Percentiles rank a stretch among this genome's conserved stretches.
phyloP scores from a whole-genome alignment of 2,329 filamentous ascomycete genomes.

The Claviceps purpurea region DNA sequence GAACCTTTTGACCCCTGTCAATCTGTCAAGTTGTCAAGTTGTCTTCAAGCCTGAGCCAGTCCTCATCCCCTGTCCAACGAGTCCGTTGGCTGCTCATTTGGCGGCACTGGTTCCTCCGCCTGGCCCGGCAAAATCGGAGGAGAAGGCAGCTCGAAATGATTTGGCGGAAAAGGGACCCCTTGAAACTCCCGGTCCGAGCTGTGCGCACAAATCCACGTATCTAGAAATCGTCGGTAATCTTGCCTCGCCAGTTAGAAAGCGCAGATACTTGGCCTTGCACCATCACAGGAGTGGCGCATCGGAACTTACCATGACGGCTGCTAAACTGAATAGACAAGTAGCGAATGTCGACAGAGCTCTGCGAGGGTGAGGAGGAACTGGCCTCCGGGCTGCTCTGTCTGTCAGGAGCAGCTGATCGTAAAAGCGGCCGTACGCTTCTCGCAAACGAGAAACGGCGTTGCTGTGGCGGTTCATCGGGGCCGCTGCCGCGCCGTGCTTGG shows the following conservation, averaged over 20 bases:
- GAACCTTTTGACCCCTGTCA: too few relatives aligned
- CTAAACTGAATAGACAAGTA: slow-evolving; percentile 38
- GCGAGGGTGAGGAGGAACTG: slow-evolving; percentile 9
- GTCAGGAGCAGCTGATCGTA: slow-evolving; percentile 17
- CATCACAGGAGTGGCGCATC: neutral
- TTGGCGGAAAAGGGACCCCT: slow-evolving; percentile 30
- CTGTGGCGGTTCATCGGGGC: slow-evolving; percentile 21
- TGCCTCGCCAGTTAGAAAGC: slow-evolving; percentile 1
- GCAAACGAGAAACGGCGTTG: slow-evolving; percentile 30
- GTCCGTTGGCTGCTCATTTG: slow-evolving; percentile 2
- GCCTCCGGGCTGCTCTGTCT: slow-evolving; percentile 11
- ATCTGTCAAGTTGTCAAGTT: too few relatives aligned
- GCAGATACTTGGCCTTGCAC: neutral
- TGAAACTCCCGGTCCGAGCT: slow-evolving; percentile 32
- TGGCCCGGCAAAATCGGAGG: slow-evolving; percentile 27
- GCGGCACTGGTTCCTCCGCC: slow-evolving; percentile 2
- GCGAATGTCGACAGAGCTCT: slow-evolving; percentile 26
- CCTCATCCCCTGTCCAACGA: slow-evolving; percentile 1
- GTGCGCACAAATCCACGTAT: slow-evolving; percentile 32
- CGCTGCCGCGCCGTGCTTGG: slow-evolving; percentile 26
- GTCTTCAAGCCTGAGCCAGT: neutral
- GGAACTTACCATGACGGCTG: slow-evolving; percentile 27
- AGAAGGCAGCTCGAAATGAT: slow-evolving; percentile 33
- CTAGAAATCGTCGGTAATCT: slow-evolving; percentile 34
- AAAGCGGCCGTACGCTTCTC: slow-evolving; percentile 27